Conservation (phyloP, 306 rosid species). For the Trichosanthes cucumerina region DNA sequence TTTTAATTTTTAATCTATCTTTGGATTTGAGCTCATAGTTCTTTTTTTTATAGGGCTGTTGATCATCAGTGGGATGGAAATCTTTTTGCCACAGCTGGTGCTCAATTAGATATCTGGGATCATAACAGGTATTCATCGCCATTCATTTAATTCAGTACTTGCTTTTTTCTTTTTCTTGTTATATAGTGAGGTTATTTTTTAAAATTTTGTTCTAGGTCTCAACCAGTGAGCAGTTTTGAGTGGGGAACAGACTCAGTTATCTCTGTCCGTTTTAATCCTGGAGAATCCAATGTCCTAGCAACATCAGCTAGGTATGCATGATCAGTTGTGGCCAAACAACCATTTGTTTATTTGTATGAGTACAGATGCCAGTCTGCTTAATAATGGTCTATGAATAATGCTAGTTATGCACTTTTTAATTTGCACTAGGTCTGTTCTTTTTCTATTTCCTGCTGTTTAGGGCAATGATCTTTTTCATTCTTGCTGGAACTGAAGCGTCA, state of each 20-base stretch:
- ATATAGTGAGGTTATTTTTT: neutral
- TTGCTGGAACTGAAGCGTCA: neutral
- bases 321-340: neutral
- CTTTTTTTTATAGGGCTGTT: conserved; percentile 47
- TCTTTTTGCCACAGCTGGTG: conserved; percentile 89
- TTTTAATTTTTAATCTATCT: too few relatives aligned
- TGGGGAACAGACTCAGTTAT: conserved; percentile 74
- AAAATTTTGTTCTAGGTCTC: conserved; percentile 43
- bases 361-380: neutral
- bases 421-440: neutral
- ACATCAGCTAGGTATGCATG: conserved; percentile 60
- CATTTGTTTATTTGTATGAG: neutral
- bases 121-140: conserved; percentile 59
- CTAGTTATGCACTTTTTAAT: neutral
- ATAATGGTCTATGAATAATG: neutral
- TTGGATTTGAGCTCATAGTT: neutral
- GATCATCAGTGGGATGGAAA: conserved; percentile 89
- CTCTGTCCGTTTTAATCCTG: conserved; percentile 81
- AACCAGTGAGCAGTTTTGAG: conserved; percentile 57
- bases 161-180: conserved; percentile 19
- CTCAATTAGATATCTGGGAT: conserved; percentile 84
- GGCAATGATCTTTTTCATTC: neutral
- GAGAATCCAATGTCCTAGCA: conserved; percentile 62
- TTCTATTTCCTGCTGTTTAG: neutral
- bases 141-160: conserved; percentile 1